These are phyloP conservation scores for Paraconiothyrium brasiliense DNA, from an alignment of 2,329 filamentous ascomycete genomes.

Conservation along the genomic window DNA sequence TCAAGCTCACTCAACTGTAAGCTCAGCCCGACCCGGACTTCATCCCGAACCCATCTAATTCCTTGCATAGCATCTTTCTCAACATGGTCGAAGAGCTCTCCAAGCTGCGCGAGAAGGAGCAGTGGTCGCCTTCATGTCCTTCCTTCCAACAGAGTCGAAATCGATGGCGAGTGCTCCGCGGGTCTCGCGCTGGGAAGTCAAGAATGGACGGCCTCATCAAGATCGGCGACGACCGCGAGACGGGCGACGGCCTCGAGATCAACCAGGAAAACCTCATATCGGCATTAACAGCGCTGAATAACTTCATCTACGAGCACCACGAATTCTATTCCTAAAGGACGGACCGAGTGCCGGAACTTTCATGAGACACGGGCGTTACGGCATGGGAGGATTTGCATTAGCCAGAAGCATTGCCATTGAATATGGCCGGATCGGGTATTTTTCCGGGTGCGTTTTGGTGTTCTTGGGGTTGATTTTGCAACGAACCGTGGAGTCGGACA, in stretches of 20 bases:
- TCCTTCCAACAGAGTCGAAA: slow-evolving; percentile 40
- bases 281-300: slow-evolving; percentile 48
- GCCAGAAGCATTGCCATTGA: slow-evolving; percentile 25
- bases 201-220: slow-evolving; percentile 43
- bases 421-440: slow-evolving; percentile 7
- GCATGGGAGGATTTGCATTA: slow-evolving; percentile 24
- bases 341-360: slow-evolving; percentile 25
- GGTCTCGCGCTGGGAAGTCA: slow-evolving; percentile 40
- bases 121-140: slow-evolving; percentile 42
- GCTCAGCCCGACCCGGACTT: slow-evolving; percentile 21
- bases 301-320: slow-evolving; percentile 49
- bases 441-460: slow-evolving; percentile 9
- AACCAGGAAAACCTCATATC: slow-evolving; percentile 43
- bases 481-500: slow-evolving; percentile 18
- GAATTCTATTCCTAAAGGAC: slow-evolving; percentile 29
- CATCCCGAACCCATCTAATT: slow-evolving; percentile 13
- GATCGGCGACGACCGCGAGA: slow-evolving; percentile 41
- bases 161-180: slow-evolving; percentile 45
- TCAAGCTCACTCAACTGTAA: slow-evolving; percentile 48
- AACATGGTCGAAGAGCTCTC: slow-evolving; percentile 45
- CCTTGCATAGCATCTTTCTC: slow-evolving; percentile 42
- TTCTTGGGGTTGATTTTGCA: slow-evolving; percentile 1
- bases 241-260: slow-evolving; percentile 44
- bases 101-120: slow-evolving; percentile 45
- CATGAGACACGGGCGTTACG: slow-evolving; percentile 26